These are phyloP conservation scores for Torrubiella hemipterigena DNA, from an alignment of 2,329 filamentous ascomycete species.

Conservation along the genomic window DNA sequence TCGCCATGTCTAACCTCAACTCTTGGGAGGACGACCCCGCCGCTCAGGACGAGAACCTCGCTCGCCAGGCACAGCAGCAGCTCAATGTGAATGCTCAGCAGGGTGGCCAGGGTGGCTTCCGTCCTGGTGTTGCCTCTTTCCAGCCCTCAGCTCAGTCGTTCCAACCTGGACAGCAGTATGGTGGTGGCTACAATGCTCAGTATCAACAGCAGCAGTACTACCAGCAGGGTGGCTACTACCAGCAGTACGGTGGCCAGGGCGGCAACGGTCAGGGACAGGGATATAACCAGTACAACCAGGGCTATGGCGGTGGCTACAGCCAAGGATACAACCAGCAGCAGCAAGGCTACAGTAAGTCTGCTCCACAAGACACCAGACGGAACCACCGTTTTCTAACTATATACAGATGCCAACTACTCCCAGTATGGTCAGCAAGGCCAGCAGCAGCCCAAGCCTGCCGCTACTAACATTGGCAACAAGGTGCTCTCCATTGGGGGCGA, in stretches of 20 bases:
- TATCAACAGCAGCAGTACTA: conserved; percentile 40
- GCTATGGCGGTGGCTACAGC: conserved; percentile 38
- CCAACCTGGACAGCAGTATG: conserved; percentile 59
- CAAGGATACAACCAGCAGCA: conserved; percentile 37
- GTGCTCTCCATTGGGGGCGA: conserved; percentile 49
- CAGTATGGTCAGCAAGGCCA: conserved; percentile 37
- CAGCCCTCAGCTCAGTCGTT: conserved; percentile 58
- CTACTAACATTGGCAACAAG: conserved; percentile 42
- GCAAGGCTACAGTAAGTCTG: conserved; percentile 24
- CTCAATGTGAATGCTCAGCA: conserved; percentile 56
- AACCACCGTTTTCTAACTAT: no score
- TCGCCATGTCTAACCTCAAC: conserved; percentile 72
- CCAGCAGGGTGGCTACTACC: conserved; percentile 44
- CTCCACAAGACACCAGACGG: background rate
- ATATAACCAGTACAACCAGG: conserved; percentile 34
- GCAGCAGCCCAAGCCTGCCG: conserved; percentile 22
- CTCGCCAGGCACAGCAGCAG: conserved; percentile 63
- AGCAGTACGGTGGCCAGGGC: conserved; percentile 36
- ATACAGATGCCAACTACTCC: conserved; percentile 36
- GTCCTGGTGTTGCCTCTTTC: conserved; percentile 43
- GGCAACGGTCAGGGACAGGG: conserved; percentile 11
- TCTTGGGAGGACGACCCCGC: conserved; percentile 88
- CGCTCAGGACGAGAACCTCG: conserved; percentile 66
- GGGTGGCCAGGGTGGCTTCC: conserved; percentile 32
- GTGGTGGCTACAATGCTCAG: conserved; percentile 41